Percentiles rank a stretch among this genome's conserved stretches.
These are phyloP conservation scores for Tulasnella sp. DNA, from an alignment of 768 basidiomycete species.

Conservation along the genomic window DNA sequence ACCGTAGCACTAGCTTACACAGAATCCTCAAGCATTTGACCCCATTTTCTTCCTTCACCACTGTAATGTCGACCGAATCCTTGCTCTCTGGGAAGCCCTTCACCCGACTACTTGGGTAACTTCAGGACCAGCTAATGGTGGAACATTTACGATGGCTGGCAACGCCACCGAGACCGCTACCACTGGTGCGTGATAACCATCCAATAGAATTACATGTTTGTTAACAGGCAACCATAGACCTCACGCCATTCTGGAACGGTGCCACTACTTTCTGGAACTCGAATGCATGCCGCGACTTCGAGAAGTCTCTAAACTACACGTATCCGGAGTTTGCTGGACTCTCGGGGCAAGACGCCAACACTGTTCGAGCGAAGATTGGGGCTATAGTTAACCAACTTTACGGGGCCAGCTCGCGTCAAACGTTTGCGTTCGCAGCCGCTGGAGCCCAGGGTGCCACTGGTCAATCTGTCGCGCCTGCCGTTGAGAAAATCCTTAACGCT, in stretches of 20 bases:
- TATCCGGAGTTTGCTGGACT: constrained; percentile 15
- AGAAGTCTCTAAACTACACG: background rate
- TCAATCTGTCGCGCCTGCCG: background rate
- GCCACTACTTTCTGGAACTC: constrained; percentile 5
- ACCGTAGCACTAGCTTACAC: background rate
- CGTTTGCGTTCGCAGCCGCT: background rate
- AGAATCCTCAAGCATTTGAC: background rate
- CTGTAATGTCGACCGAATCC: constrained; percentile 9
- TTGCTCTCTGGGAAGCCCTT: constrained; percentile 5
- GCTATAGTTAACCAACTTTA: constrained; percentile 9
- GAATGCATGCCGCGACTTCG: background rate
- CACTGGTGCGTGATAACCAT: background rate
- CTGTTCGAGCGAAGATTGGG: background rate
- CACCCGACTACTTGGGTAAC: constrained; percentile 11
- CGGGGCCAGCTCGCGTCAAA: background rate
- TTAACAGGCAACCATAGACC: background rate
- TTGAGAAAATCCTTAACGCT: background rate
- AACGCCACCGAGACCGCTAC: background rate
- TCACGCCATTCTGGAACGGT: constrained; percentile 15
- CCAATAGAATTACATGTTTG: background rate
- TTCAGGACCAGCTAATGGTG: background rate
- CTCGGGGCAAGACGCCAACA: background rate
- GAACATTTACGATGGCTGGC: background rate
- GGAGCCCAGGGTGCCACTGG: background rate
- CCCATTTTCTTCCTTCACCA: constrained; percentile 22